phyloP scores from a whole-genome alignment of 2,329 filamentous ascomycete species.

The Gnomoniopsis smithogilvyi region DNA sequence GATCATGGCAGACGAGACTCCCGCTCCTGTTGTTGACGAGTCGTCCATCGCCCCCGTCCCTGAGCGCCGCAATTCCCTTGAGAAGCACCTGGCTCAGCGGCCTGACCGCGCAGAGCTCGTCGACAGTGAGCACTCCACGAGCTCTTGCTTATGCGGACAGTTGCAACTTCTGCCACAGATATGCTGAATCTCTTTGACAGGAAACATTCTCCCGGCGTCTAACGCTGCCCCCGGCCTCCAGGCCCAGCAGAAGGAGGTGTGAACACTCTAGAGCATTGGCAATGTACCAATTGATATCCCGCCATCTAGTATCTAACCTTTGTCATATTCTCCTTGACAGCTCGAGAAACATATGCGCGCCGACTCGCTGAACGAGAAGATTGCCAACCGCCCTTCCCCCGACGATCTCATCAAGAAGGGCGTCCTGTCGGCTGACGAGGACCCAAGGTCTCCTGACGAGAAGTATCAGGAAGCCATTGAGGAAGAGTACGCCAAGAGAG shows the following conservation, averaged over 20 bases:
- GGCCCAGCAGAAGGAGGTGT: slow-evolving; percentile 72
- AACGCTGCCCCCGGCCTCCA: slow-evolving; percentile 75
- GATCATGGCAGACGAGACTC: slow-evolving; percentile 43
- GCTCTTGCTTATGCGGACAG: neutral
- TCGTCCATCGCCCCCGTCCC: slow-evolving; percentile 54
- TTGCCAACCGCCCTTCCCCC: slow-evolving; percentile 72
- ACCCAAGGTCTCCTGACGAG: slow-evolving; percentile 56
- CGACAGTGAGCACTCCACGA: slow-evolving; percentile 61
- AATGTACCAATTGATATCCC: neutral
- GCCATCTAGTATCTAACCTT: neutral
- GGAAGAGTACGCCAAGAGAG: slow-evolving; percentile 61
- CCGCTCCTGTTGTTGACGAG: slow-evolving; percentile 53
- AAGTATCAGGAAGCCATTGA: slow-evolving; percentile 61
- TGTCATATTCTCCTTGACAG: slow-evolving; percentile 26
- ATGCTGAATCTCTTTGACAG: slow-evolving; percentile 37
- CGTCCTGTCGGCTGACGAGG: slow-evolving; percentile 61
- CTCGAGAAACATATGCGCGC: slow-evolving; percentile 85
- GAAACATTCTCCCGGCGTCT: slow-evolving; percentile 81
- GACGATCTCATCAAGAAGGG: slow-evolving; percentile 76
- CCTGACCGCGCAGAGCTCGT: slow-evolving; percentile 74
- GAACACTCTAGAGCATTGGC: slow-evolving; percentile 14
- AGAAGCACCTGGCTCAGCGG: slow-evolving; percentile 69
- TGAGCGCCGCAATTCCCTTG: slow-evolving; percentile 65
- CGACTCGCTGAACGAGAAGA: slow-evolving; percentile 82
- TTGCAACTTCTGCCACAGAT: neutral